Percentiles rank a stretch among this genome's conserved stretches.
Evolutionary conservation across 2,329 filamentous ascomycete genomes (phyloP).

Genomic region (Beauveria sp.): DNA sequence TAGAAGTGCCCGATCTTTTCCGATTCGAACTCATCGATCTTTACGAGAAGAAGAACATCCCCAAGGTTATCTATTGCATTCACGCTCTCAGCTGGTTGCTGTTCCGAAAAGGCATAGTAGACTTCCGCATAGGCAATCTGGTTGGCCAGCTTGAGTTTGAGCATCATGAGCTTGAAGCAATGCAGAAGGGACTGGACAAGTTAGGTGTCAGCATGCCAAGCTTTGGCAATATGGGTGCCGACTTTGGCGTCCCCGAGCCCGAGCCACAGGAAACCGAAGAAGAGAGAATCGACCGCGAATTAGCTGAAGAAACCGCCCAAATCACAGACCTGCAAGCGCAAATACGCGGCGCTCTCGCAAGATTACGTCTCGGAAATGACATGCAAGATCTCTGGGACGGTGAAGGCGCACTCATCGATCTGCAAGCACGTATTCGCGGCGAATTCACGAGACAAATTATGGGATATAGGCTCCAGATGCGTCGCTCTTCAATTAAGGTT

Average conservation of each 20-base stretch:
- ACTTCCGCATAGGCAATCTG: constrained; percentile 93
- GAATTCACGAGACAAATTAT: constrained; percentile 80
- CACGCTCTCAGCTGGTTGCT: constrained; percentile 97
- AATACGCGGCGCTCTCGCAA: constrained; percentile 69
- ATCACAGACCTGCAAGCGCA: constrained; percentile 82
- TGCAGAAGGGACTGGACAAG: constrained; percentile 94
- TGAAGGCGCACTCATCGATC: constrained; percentile 68
- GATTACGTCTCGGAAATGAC: constrained; percentile 66
- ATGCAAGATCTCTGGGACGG: constrained; percentile 90
- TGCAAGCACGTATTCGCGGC: constrained; percentile 82
- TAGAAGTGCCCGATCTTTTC: constrained; percentile 90
- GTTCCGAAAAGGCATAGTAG: constrained; percentile 87
- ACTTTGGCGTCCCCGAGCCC: constrained; percentile 75
- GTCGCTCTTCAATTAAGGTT: constrained; percentile 66
- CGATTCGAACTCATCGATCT: constrained; percentile 94
- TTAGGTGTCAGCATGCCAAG: constrained; percentile 93
- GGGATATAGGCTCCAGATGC: constrained; percentile 77
- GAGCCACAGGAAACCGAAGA: constrained; percentile 85
- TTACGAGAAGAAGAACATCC: constrained; percentile 99
- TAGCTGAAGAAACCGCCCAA: constrained; percentile 64
- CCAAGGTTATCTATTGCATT: constrained; percentile 98
- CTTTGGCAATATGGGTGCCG: constrained; percentile 94
- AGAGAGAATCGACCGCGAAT: constrained; percentile 74
- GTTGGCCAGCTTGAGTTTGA: constrained; percentile 96
- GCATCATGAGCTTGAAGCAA: constrained; percentile 92